These are phyloP conservation scores for Pseudocercospora ulei DNA, from an alignment of 2,329 filamentous ascomycete genomes.

Conservation along the genomic window DNA sequence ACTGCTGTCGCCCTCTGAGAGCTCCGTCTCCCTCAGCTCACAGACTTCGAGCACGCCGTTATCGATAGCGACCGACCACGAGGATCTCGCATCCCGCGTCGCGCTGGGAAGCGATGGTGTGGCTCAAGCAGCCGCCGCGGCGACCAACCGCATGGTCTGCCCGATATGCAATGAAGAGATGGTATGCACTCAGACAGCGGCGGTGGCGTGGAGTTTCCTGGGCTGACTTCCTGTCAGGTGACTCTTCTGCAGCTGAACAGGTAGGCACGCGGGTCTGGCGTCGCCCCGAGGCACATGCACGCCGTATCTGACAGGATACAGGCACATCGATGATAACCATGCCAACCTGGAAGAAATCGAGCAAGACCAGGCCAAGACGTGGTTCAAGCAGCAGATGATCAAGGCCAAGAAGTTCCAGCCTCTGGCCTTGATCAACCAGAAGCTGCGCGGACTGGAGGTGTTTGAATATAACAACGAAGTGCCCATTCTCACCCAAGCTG, in stretches of 20 bases:
- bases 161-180: constrained; percentile 99
- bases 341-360: constrained; percentile 79
- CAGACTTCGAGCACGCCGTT: constrained; percentile 62
- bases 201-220: neutral
- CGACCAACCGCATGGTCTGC: constrained; percentile 65
- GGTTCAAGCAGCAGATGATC: constrained; percentile 89
- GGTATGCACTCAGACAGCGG: constrained; percentile 46
- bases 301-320: constrained; percentile 30
- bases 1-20: constrained; percentile 55
- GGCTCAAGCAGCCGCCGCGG: constrained; percentile 48
- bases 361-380: constrained; percentile 91
- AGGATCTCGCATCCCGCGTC: constrained; percentile 73
- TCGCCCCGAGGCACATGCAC: neutral
- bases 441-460: constrained; percentile 80
- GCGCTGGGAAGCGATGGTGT: constrained; percentile 55
- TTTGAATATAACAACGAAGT: constrained; percentile 79
- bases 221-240: constrained; percentile 48
- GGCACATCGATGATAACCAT: constrained; percentile 78
- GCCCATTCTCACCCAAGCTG: constrained; percentile 18
- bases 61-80: constrained; percentile 58
- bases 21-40: constrained; percentile 68
- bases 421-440: constrained; percentile 82
- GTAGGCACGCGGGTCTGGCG: constrained; percentile 35
- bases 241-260: constrained; percentile 87
- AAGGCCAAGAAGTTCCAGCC: constrained; percentile 92